Base-by-base conservation (phyloP, 805 yeast species). In the Starmera dryadoides region DNA sequence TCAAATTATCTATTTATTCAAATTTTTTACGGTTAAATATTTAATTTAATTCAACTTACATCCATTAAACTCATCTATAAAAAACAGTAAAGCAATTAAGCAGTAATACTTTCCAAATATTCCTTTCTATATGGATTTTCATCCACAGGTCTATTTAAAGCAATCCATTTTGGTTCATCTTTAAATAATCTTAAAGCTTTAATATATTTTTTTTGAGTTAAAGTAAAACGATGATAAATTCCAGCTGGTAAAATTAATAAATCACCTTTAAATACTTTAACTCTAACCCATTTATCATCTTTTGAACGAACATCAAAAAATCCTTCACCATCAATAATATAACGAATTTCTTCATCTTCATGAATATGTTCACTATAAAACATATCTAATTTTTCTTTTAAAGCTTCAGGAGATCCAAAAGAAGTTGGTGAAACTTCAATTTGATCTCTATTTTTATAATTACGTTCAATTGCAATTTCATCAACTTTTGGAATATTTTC, bases 81-180 rank as follows among this genome's bases (percentile, higher is more conserved):
- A n/a, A 16, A 30, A 30, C n/a, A 14, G 17, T 15, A 11, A 7
- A 30, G 17, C 15, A 11, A 17, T n/a, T 20, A 36, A 25, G 38
- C 46, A 11, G 35, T 33, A 18, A 65, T 47, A 20, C 56, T 46
- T 26, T 58, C 45, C 30, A 78, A 40, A 47, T 81, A 81, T 35
- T 68, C 64, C 35, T 55, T 45, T 41, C 86, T 67, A 40, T 60
- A 63, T 12, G 52, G 40, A 46, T 75, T 73, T 6, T 57, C 55
- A 40, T 76, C 82, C 6, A 68, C 73, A 0, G 86, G 85, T 43
- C 94, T 74, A 54, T 77, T 75, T 52, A 85, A 73, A 8, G 96
- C 95, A 28, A 81, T 76, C 98, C 98, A 91, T 59, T 88, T 91
- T 21, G 98, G 98, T 64, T 89, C 96, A 50, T 87, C 96, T 59